phyloP scores from a whole-genome alignment of 257 asterid species.

The Cinchona pubescens region DNA sequence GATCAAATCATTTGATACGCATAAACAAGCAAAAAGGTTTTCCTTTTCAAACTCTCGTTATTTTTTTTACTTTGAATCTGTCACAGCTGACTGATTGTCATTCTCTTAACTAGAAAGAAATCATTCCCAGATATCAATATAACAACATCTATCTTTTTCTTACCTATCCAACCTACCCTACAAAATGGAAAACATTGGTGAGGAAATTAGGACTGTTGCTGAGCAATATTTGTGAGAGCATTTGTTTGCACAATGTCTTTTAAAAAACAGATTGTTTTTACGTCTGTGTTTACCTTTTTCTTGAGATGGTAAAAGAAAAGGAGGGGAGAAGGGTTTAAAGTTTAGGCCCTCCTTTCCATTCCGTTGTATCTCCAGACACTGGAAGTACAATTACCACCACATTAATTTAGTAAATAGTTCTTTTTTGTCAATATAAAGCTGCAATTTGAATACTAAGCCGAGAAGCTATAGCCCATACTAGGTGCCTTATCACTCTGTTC shows the following conservation, averaged over 20 bases:
- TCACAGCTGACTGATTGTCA: not conserved
- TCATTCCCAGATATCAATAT: not conserved
- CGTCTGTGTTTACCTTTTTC: not conserved
- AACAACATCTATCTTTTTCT: not conserved
- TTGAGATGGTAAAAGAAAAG: not conserved
- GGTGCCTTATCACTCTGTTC: not conserved
- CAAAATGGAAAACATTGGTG: not conserved
- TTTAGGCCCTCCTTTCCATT: not conserved
- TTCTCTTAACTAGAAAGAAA: not conserved
- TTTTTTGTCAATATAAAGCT: too few species aligned
- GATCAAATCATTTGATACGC: slow-evolving; percentile 80
- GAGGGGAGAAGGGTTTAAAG: not conserved
- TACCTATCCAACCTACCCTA: not conserved
- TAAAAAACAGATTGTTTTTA: not conserved
- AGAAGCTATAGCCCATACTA: not conserved
- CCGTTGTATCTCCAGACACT: not conserved
- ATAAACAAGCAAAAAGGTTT: slow-evolving; percentile 88
- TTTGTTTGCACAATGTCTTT: not conserved
- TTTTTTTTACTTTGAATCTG: not conserved
- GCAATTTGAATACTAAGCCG: not conserved
- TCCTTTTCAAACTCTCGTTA: slow-evolving; percentile 3
- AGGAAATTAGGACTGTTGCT: not conserved
- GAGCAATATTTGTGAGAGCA: not conserved
- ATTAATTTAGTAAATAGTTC: not conserved
- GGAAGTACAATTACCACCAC: not conserved